phyloP scores from a whole-genome alignment of 192 early-diverging fungal species.

The Podila epigama region DNA sequence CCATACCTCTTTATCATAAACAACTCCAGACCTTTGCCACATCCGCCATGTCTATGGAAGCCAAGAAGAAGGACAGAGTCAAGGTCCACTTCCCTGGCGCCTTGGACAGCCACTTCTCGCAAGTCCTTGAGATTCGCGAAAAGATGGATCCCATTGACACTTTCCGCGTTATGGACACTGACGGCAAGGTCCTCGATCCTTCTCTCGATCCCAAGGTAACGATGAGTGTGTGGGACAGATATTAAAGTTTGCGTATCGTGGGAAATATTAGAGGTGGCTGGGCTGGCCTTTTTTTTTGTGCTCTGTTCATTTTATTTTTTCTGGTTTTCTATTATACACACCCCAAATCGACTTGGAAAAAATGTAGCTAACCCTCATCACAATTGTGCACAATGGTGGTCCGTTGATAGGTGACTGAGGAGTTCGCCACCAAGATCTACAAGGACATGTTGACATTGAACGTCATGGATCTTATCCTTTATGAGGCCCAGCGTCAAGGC shows the following conservation, averaged over 20 bases:
- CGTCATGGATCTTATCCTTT: slow-evolving; percentile 93
- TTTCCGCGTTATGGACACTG: slow-evolving; percentile 92
- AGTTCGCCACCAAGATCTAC: slow-evolving; percentile 84
- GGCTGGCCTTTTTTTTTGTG: background rate
- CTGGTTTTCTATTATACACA: background rate
- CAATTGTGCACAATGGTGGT: background rate
- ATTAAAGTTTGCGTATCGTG: slow-evolving; percentile 1
- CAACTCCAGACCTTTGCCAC: slow-evolving; percentile 41
- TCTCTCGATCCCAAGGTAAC: slow-evolving; percentile 73
- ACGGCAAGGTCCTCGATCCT: slow-evolving; percentile 78
- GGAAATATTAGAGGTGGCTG: slow-evolving; percentile 21
- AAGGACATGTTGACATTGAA: slow-evolving; percentile 90
- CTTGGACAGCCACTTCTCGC: slow-evolving; percentile 66
- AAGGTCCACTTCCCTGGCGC: slow-evolving; percentile 76
- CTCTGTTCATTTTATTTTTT: background rate
- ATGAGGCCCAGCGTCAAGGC: slow-evolving; percentile 98
- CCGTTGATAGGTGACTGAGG: slow-evolving; percentile 70
- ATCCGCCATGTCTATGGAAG: slow-evolving; percentile 24
- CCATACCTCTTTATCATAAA: background rate
- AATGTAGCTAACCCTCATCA: too few species aligned
- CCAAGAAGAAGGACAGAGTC: slow-evolving; percentile 48
- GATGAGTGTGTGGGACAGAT: background rate
- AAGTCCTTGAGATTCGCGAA: slow-evolving; percentile 68
- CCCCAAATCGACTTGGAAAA: too few species aligned
- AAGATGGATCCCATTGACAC: slow-evolving; percentile 80